A percentile compares a stretch with the other conserved stretches of the same genome.
Evolutionary conservation across 1,284 basidiomycete species (phyloP).

Genomic region (Leccinum fallax): DNA sequence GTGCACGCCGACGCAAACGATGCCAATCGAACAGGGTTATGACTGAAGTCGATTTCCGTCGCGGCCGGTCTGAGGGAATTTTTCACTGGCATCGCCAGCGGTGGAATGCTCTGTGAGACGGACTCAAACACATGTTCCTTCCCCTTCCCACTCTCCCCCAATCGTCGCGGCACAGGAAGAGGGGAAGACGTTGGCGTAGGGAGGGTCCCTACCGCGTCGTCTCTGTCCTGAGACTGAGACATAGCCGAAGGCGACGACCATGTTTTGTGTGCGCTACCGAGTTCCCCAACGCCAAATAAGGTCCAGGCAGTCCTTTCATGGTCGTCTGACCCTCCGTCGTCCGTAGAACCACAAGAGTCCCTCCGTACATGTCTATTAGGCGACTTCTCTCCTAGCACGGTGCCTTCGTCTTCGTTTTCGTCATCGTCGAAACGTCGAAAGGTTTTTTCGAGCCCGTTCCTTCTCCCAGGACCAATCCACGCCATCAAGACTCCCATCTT

Average conservation of each 20-base stretch:
- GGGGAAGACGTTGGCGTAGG: slow-evolving; percentile 35
- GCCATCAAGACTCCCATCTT: slow-evolving; percentile 48
- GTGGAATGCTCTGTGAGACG: background rate
- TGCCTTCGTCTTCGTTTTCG: background rate
- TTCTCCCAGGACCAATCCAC: slow-evolving; percentile 42
- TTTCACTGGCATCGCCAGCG: background rate
- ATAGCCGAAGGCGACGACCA: slow-evolving; percentile 26
- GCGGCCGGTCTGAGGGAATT: background rate
- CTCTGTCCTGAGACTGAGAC: slow-evolving; percentile 5
- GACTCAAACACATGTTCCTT: slow-evolving; percentile 10
- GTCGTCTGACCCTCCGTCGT: slow-evolving; percentile 48
- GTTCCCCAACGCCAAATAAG: slow-evolving; percentile 46
- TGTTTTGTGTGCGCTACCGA: slow-evolving; percentile 4
- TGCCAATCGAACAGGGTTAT: background rate
- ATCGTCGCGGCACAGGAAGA: background rate
- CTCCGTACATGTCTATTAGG: slow-evolving; percentile 16
- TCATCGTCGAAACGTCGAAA: slow-evolving; percentile 11
- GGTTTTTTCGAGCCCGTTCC: slow-evolving; percentile 28
- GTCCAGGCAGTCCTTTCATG: slow-evolving; percentile 50
- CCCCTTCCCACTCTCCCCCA: slow-evolving; percentile 1
- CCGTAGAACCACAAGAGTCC: slow-evolving; percentile 46
- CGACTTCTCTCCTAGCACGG: background rate
- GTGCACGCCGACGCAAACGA: slow-evolving; percentile 7
- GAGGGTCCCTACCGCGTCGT: slow-evolving; percentile 8
- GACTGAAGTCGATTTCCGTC: slow-evolving; percentile 5